Conservation (phyloP, 768 basidiomycete species). For the Pisolithus orientalis region DNA sequence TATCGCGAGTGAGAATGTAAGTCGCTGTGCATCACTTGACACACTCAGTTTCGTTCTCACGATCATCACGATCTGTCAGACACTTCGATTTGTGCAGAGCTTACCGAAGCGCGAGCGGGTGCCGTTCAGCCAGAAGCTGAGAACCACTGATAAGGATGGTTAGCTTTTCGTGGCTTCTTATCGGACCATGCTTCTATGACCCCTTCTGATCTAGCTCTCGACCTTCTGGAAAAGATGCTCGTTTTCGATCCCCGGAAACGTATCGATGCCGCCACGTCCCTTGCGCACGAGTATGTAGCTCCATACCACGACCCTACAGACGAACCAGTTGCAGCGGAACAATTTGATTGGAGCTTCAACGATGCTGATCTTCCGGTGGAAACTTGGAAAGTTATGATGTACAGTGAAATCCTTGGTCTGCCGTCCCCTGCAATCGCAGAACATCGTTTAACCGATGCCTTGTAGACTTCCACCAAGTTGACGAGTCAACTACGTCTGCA, state of each 20-base stretch:
- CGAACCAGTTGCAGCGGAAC: slow-evolving; percentile 88
- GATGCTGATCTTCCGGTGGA: slow-evolving; percentile 98
- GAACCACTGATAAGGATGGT: slow-evolving; percentile 83
- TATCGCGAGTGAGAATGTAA: slow-evolving; percentile 93
- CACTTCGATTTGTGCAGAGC: slow-evolving; percentile 96
- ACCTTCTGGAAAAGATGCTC: slow-evolving; percentile 96
- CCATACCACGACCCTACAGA: slow-evolving; percentile 99
- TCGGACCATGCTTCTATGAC: slow-evolving; percentile 5
- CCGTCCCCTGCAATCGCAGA: neutral
- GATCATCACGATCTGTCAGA: slow-evolving; percentile 42
- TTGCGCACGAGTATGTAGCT: slow-evolving; percentile 88
- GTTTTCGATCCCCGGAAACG: slow-evolving; percentile 98
- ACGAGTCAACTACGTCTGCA: slow-evolving; percentile 33
- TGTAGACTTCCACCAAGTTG: slow-evolving; percentile 80
- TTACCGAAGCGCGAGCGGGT: slow-evolving; percentile 94
- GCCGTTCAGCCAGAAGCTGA: slow-evolving; percentile 91
- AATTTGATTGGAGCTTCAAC: slow-evolving; percentile 99
- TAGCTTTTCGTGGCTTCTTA: slow-evolving; percentile 17
- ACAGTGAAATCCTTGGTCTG: slow-evolving; percentile 92
- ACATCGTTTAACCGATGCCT: neutral
- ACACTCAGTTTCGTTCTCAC: slow-evolving; percentile 8
- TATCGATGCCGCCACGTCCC: slow-evolving; percentile 88
- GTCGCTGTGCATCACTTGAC: slow-evolving; percentile 19
- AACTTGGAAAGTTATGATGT: slow-evolving; percentile 99
- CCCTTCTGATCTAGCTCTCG: slow-evolving; percentile 55